Base-by-base conservation (phyloP, 1,284 basidiomycete genomes). In the Leccinum subrobustum region DNA sequence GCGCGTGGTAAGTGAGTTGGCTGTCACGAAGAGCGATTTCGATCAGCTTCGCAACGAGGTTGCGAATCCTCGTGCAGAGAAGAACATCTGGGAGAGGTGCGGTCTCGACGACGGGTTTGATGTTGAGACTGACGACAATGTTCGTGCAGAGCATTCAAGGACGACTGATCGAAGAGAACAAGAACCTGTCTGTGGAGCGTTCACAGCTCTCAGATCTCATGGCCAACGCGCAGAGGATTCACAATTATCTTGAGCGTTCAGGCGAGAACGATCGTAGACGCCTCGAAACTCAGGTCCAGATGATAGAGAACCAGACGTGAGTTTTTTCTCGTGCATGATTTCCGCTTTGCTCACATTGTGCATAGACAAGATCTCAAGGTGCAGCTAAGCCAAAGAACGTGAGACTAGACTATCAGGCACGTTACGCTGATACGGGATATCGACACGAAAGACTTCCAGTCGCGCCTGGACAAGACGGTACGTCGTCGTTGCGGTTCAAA, bases 51-150 rank as follows among this genome's bases (percentile, higher is more conserved):
- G 92, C 6, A 93, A 91, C 65, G 95, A 97, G 69, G 85, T 82
- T 62, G 89, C 92, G 1, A 94, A 91, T 68, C 82, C 96, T 33
- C 85, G 89, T 31, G 93, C 94, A 0, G 96, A 98, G 81, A 95
- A 93, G 79, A 90, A 89, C 68, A 91, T 95, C 48, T 94, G 91
- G 90, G 91, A 23, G 20, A 85, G 86, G 93, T 92, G 57, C 56
- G 86, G 16, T 33, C 23, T 33, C 42, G 42, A 44, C 18, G 18
- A 11, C 42, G 42, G n/a, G 42, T 18, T 18, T 44, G 42, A 18
- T 44, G 8, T 18, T 18, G 33, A 60, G 16, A 58, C 56, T 63
- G 37, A 65, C 42, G 47, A 57, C 31, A 5, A 23, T 47, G 6
- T 51, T 44, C 48, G 58, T 23, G n/a, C 59, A 90, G 92, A 86